Conservation (phyloP, 768 basidiomycete genomes). For the Lactarius pseudohatsudake region DNA sequence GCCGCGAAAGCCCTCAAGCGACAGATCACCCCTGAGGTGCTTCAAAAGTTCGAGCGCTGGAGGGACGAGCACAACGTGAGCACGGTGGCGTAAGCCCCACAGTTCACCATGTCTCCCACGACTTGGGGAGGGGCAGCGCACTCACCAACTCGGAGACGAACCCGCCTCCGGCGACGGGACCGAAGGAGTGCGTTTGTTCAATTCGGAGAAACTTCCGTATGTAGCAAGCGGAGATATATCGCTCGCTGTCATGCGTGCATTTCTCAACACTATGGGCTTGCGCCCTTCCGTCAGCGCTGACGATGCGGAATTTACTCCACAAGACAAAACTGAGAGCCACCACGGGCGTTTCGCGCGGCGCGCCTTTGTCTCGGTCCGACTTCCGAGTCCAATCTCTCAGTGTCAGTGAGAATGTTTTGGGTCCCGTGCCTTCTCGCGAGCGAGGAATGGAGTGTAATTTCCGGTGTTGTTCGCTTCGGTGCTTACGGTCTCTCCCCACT, state of each 20-base stretch:
- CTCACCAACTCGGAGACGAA: neutral
- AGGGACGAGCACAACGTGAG: slow-evolving; percentile 30
- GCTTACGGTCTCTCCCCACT: neutral
- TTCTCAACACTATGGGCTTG: neutral
- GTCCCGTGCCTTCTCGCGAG: neutral
- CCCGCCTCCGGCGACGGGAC: neutral
- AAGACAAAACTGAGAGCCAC: neutral
- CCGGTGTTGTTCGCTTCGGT: slow-evolving; percentile 13
- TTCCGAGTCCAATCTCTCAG: neutral
- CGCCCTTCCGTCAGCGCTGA: neutral
- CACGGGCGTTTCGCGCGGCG: slow-evolving; percentile 3
- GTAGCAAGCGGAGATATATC: slow-evolving; percentile 9
- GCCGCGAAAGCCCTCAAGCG: slow-evolving; percentile 71
- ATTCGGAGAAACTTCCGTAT: slow-evolving; percentile 2
- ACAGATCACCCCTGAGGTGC: slow-evolving; percentile 82
- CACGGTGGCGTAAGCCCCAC: slow-evolving; percentile 3
- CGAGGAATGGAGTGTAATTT: slow-evolving; percentile 12
- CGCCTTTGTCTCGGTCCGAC: slow-evolving; percentile 12
- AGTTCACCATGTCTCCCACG: neutral
- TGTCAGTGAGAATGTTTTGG: slow-evolving; percentile 1
- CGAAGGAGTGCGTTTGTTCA: neutral
- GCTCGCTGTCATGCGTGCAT: slow-evolving; percentile 2
- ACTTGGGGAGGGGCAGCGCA: neutral
- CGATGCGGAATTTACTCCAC: neutral
- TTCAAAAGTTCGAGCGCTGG: slow-evolving; percentile 76